Percentiles rank a stretch among this genome's conserved stretches.
Evolutionary conservation across 2,329 filamentous ascomycete species (phyloP).

Genomic region (Trichoderma sp.): DNA sequence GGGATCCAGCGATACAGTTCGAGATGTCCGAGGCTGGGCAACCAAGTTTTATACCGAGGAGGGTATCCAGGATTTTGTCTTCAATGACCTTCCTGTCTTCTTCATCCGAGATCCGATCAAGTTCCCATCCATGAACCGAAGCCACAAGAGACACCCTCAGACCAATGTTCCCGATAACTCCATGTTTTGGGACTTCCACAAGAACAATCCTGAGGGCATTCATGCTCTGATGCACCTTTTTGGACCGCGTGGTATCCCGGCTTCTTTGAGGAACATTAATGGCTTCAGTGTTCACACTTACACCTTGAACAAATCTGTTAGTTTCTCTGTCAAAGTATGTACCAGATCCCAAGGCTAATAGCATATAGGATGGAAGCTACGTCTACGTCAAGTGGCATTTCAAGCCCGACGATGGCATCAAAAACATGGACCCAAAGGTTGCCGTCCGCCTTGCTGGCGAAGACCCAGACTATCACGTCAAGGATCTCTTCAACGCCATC

Average conservation of each 20-base stretch:
- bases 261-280: constrained; percentile 64
- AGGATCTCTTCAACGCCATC: constrained; percentile 64
- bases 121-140: constrained; percentile 73
- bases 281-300: constrained; percentile 65
- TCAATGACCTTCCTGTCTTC: constrained; percentile 67
- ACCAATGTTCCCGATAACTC: constrained; percentile 68
- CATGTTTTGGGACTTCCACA: constrained; percentile 44
- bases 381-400: constrained; percentile 64
- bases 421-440: constrained; percentile 58
- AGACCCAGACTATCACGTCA: constrained; percentile 60
- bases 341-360: not conserved
- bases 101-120: constrained; percentile 72
- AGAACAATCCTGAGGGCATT: constrained; percentile 59
- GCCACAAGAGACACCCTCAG: constrained; percentile 71
- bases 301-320: constrained; percentile 56
- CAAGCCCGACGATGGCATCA: constrained; percentile 60
- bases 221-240: constrained; percentile 66
- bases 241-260: constrained; percentile 61
- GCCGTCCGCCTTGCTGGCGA: constrained; percentile 50
- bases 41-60: constrained; percentile 52
- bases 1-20: constrained; percentile 65
- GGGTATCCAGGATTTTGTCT: constrained; percentile 62
- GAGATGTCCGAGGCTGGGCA: constrained; percentile 71
- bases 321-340: not conserved
- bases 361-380: constrained; percentile 54